Evolutionary conservation across 164 flowering plant species (phyloP).

Genomic region (Saururus chinensis): DNA sequence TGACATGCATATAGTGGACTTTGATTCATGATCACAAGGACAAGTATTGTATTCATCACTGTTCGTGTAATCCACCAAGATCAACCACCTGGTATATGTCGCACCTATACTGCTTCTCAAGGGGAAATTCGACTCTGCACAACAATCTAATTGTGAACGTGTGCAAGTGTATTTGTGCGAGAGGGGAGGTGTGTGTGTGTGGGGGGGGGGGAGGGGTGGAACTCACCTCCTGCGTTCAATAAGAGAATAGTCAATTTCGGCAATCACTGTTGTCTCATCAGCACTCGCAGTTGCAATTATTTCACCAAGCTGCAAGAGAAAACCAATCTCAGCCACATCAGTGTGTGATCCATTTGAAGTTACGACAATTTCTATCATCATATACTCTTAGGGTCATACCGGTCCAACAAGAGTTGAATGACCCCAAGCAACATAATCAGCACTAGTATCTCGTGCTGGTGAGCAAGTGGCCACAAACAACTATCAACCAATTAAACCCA

Average conservation of each 20-base stretch:
- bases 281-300: slow-evolving; percentile 82
- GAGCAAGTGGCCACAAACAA: slow-evolving; percentile 93
- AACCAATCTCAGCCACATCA: neutral
- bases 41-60: too few species aligned
- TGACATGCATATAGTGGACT: too few species aligned
- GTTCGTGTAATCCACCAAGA: slow-evolving; percentile 40
- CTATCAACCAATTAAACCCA: slow-evolving; percentile 23
- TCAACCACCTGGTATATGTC: slow-evolving; percentile 88
- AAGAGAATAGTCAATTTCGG: slow-evolving; percentile 80
- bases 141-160: neutral
- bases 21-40: too few species aligned
- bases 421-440: slow-evolving; percentile 93
- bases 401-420: slow-evolving; percentile 97
- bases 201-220: neutral
- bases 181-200: neutral
- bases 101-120: slow-evolving; percentile 71
- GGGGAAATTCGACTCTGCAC: slow-evolving; percentile 63
- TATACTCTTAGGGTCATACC: slow-evolving; percentile 33
- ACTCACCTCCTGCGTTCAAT: slow-evolving; percentile 67
- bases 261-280: slow-evolving; percentile 61
- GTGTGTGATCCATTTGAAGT: neutral
- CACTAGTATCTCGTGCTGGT: slow-evolving; percentile 81
- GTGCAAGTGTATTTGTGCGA: neutral
- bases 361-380: neutral
- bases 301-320: slow-evolving; percentile 70